These are phyloP conservation scores for Stentor roeselii DNA, from an alignment of 73 alveolate genomes.

Conservation along the genomic window DNA sequence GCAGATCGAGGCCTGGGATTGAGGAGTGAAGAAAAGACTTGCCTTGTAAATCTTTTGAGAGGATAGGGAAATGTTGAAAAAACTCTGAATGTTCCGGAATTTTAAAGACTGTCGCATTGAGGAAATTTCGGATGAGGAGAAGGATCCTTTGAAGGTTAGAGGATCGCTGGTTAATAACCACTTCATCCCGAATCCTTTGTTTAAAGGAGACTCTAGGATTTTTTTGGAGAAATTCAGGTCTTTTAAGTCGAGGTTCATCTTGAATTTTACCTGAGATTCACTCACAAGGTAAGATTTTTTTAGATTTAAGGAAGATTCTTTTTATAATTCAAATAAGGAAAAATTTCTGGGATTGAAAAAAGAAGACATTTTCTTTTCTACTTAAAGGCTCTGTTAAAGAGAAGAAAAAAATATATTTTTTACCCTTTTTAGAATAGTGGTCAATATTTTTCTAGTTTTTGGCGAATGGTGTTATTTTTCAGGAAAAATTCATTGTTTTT, in stretches of 20 bases:
- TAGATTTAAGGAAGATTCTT: no score
- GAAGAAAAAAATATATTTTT: no score
- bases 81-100: not conserved
- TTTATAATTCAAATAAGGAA: no score
- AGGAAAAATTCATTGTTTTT: no score
- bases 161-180: not conserved
- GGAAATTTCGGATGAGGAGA: not conserved
- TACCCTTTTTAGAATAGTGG: no score
- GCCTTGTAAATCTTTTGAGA: not conserved
- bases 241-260: not conserved
- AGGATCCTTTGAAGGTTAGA: not conserved
- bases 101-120: not conserved
- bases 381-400: no score
- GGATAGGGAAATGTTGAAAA: not conserved
- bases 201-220: not conserved
- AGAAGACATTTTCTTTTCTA: no score
- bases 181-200: not conserved
- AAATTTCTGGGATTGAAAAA: no score
- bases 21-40: not conserved
- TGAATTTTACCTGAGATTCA: no score
- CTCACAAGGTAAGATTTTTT: no score
- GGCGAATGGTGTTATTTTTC: no score
- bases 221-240: not conserved
- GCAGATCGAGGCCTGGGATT: not conserved
- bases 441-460: no score